These are phyloP conservation scores for Suhomyces tanzawaensis DNA, from an alignment of 805 yeast species.

Conservation along the genomic window DNA sequence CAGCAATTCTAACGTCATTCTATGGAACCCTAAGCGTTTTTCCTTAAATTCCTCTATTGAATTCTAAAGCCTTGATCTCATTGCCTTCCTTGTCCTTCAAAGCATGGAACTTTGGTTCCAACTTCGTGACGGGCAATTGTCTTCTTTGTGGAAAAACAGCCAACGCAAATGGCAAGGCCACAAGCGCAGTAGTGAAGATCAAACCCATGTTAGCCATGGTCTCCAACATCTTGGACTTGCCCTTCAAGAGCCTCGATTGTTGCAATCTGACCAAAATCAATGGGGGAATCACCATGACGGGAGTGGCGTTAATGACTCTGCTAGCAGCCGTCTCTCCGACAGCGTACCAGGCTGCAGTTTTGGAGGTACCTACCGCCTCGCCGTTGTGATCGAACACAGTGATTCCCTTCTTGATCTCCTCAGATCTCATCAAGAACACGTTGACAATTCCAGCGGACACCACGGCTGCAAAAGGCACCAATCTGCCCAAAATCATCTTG, in stretches of 20 bases:
- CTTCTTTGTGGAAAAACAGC: conserved; percentile 94
- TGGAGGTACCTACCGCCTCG: conserved; percentile 64
- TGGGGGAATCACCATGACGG: conserved; percentile 97
- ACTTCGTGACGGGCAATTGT: conserved; percentile 49
- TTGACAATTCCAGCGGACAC: conserved; percentile 96
- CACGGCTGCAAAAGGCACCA: conserved; percentile 98
- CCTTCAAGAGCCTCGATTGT: conserved; percentile 57
- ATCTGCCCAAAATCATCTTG: conserved; percentile 69
- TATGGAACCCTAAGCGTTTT: conserved; percentile 5
- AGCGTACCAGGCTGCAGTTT: conserved; percentile 85
- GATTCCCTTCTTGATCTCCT: conserved; percentile 86
- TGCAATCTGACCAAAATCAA: conserved; percentile 77
- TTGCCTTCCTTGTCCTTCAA: conserved; percentile 63
- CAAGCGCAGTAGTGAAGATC: conserved; percentile 80
- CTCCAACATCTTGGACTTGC: conserved; percentile 63
- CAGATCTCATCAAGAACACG: conserved; percentile 94
- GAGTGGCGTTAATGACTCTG: conserved; percentile 93
- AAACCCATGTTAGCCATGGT: conserved; percentile 79
- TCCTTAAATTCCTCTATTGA: conserved; percentile 87
- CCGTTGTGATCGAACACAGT: conserved; percentile 64
- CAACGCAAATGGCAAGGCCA: conserved; percentile 89
- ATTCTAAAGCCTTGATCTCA: conserved; percentile 60
- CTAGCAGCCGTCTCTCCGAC: conserved; percentile 97
- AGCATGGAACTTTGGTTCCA: conserved; percentile 65
- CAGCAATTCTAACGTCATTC: not conserved